Evolutionary conservation across 2,329 filamentous ascomycete genomes (phyloP), one percentile per base, ranked within the genome.

Genomic region (Venturia effusa): DNA sequence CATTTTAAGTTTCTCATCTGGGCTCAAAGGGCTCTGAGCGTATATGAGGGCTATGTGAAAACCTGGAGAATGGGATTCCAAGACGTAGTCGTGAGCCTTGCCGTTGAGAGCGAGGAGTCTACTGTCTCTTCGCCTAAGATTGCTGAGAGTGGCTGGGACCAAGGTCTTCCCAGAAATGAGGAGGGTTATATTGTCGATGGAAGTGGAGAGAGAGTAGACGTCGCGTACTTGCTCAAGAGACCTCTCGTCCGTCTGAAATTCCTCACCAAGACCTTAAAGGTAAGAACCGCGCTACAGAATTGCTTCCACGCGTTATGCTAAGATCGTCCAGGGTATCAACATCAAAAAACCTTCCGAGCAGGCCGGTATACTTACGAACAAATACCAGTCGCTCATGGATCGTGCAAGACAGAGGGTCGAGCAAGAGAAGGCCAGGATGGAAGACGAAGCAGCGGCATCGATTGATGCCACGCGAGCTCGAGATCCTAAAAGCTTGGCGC

Each of bases 31-130:
- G 87, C 90, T 0, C 84, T 89, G 57, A 85, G 87, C 64, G 83
- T 93, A 11, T 99, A 99, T 73, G 81, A 86, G 66, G 87, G 90
- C 70, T 99, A 97, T 73, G 81, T 97, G 39, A 85, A 86, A 71
- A 87, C 88, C 8, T 99, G 94, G 94, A 84, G 92, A 37, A 82
- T 97, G 59, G 94, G 94, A 0, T 99, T 97, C 74, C 89, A 96
- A 70, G 92, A 96, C 72, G 85, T 99, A 24, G 86, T 97, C 61
- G 90, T 99, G 69, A 97, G 96, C 72, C 84, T 97, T 40, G 92
- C 91, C 1, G 89, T 91, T 8, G 84, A 85, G 4, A 84, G 87
- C 40, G 84, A 88, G 59, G 80, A 85, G 19, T 66, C 67, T 15
- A 69, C 72, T 83, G 77, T 84, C 83, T 67, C 80, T 54, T 71